phyloP scores from a whole-genome alignment of 2,329 filamentous ascomycete species.

The Scedosporium apiospermum region DNA sequence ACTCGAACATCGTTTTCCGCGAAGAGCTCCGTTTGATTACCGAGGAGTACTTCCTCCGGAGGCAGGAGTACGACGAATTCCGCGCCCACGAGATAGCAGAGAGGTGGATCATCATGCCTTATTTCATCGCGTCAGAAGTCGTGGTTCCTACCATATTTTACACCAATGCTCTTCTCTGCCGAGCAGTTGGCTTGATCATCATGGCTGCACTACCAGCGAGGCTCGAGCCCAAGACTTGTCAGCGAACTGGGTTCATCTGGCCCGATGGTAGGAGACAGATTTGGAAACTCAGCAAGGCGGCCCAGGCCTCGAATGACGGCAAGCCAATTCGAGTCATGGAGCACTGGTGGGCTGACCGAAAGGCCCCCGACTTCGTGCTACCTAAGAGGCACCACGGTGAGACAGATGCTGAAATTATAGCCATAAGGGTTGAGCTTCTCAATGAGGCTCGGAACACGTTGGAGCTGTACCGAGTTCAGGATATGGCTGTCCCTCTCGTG shows the following conservation, averaged over 20 bases:
- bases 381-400: not conserved
- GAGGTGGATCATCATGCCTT: not conserved
- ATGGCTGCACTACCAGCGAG: conserved; percentile 1
- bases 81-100: conserved; percentile 1
- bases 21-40: conserved; percentile 2
- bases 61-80: not conserved
- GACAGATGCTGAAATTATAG: not conserved
- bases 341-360: conserved; percentile 1
- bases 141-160: not conserved
- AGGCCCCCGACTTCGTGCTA: not conserved
- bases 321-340: not conserved
- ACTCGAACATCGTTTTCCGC: conserved; percentile 1
- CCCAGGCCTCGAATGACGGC: not conserved
- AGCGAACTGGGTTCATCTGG: not conserved
- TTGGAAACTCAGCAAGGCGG: not conserved
- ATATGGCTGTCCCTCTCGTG: not conserved
- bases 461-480: not conserved
- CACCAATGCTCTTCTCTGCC: not conserved
- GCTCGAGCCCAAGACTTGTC: not conserved
- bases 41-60: not conserved
- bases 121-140: not conserved
- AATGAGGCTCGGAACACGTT: not conserved
- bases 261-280: not conserved
- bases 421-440: not conserved
- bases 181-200: not conserved